Conservation (phyloP, 441 rosid species). For the Manihot esculenta region DNA sequence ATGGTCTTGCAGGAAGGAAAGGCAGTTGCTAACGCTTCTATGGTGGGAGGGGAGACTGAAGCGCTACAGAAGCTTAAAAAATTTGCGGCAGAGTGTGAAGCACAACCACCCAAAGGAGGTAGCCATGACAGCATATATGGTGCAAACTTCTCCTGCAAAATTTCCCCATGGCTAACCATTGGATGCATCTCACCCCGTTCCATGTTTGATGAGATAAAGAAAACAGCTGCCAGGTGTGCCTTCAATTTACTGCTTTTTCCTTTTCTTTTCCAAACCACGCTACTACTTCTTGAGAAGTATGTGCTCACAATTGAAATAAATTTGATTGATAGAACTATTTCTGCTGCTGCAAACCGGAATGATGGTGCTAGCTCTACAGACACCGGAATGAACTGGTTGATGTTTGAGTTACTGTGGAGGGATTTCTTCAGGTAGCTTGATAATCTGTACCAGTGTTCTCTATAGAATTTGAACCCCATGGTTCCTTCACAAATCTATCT, state of each 20-base stretch:
- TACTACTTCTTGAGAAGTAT: not conserved
- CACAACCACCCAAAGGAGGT: slow-evolving; percentile 65
- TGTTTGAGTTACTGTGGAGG: slow-evolving; percentile 95
- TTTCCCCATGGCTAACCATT: slow-evolving; percentile 89
- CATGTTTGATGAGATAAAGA: slow-evolving; percentile 87
- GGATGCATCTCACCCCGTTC: slow-evolving; percentile 95
- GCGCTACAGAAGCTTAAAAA: slow-evolving; percentile 69
- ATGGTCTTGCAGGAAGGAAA: slow-evolving; percentile 58
- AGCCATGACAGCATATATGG: slow-evolving; percentile 61
- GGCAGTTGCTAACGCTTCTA: slow-evolving; percentile 38
- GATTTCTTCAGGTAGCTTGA: slow-evolving; percentile 93
- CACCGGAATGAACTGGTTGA: slow-evolving; percentile 80
- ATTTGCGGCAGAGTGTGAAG: slow-evolving; percentile 73
- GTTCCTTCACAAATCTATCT: not conserved
- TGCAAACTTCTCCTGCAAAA: slow-evolving; percentile 93
- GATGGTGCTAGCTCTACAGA: slow-evolving; percentile 49
- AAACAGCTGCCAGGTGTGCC: slow-evolving; percentile 57
- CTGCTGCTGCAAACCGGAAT: slow-evolving; percentile 41
- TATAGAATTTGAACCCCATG: not conserved
- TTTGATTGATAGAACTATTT: slow-evolving; percentile 43
- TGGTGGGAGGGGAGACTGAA: slow-evolving; percentile 95
- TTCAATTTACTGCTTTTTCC: not conserved
- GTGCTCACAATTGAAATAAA: slow-evolving; percentile 10
- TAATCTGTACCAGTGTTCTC: not conserved
- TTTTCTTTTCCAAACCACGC: not conserved